These are phyloP conservation scores for Triglochin maritima DNA, from an alignment of 106 monocot genomes.

Conservation along the genomic window DNA sequence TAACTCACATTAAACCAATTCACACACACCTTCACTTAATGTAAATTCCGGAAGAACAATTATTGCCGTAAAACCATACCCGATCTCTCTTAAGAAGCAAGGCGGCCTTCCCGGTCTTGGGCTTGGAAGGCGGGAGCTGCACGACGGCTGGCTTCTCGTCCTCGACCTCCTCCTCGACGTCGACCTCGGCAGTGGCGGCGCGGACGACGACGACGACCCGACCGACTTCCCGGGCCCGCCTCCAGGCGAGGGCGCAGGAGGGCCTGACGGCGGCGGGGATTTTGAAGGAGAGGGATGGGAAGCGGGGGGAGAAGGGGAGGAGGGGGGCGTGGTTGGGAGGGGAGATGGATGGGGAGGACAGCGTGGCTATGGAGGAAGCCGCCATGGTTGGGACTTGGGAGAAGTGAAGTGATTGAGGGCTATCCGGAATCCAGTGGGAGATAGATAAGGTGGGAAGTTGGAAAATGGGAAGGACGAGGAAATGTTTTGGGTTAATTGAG, in stretches of 20 bases:
- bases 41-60: background rate
- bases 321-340: background rate
- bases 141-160: conserved; percentile 6
- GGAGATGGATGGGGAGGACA: background rate
- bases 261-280: conserved; percentile 1
- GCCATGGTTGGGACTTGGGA: background rate
- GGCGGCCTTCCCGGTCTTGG: conserved; percentile 77
- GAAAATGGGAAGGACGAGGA: no score
- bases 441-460: no score
- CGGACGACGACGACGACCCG: conserved; percentile 2
- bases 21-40: background rate
- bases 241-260: background rate
- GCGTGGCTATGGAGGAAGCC: background rate
- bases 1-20: no score
- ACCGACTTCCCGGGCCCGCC: background rate
- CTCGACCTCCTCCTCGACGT: conserved; percentile 25
- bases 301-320: conserved; percentile 2
- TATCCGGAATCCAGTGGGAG: no score
- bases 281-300: conserved; percentile 1
- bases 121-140: conserved; percentile 33
- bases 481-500: no score
- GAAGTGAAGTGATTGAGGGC: no score
- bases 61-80: conserved; percentile 16
- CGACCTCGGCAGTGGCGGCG: conserved; percentile 36
- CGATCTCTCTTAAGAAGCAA: conserved; percentile 80